Conservation (phyloP, 2,329 filamentous ascomycete species). For the Phialocephala sp. region DNA sequence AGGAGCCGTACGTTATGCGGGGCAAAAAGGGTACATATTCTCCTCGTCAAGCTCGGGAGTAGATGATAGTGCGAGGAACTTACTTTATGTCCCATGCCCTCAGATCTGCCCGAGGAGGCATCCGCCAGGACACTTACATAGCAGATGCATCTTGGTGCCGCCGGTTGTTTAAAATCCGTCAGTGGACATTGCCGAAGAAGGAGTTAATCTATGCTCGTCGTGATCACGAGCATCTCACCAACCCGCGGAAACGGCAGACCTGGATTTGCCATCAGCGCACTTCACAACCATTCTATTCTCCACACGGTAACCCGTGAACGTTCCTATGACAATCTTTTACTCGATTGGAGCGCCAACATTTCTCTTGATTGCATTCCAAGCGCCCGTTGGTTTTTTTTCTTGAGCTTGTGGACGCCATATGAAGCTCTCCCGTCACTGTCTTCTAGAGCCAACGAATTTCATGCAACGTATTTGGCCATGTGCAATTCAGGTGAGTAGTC, state of each 20-base stretch:
- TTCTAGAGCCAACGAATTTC: neutral
- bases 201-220: neutral
- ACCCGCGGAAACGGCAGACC: slow-evolving; percentile 17
- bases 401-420: neutral
- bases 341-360: neutral
- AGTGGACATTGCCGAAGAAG: neutral
- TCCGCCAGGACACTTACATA: neutral
- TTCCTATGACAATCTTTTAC: too few species aligned
- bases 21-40: neutral
- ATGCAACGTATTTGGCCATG: neutral
- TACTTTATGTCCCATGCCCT: slow-evolving; percentile 2
- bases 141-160: neutral
- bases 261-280: neutral
- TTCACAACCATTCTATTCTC: neutral
- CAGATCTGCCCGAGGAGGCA: slow-evolving; percentile 7
- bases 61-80: neutral
- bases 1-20: slow-evolving; percentile 11
- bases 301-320: neutral
- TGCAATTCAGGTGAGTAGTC: neutral
- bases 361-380: neutral
- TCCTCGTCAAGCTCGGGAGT: slow-evolving; percentile 1
- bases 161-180: neutral
- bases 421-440: neutral
- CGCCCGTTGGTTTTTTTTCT: neutral
- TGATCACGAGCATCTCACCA: too few species aligned